Base-by-base conservation (phyloP, 495 filamentous ascomycete genomes). In the Penicillium argentinense region DNA sequence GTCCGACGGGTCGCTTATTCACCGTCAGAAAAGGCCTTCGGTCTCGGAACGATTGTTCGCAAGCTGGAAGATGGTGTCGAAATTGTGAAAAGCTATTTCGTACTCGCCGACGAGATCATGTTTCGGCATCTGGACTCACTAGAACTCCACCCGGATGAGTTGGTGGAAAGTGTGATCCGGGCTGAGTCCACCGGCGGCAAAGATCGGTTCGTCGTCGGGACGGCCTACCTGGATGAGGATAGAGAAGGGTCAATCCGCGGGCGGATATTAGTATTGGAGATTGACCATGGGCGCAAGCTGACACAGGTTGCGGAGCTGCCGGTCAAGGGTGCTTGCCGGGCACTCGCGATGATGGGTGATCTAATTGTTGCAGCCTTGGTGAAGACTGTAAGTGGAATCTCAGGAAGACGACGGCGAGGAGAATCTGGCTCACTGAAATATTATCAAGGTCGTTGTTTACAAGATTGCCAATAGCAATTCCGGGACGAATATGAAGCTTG, bases 131-230 rank as follows among this genome's bases (percentile, higher is more conserved):
- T 83, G 12, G 79, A 82, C 51, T 63, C 66, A 0, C 69, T 68
- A 53, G 68, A 74, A 14, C 67, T 87, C 2, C 63, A 81, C 2
- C 61, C 75, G 18, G 75, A 85, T 3, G 93, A 99, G 63, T 68
- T 97, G 19, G 79, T 97, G 11, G 93, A 97, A 61, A 81, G 86
- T 47, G 84, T 93, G 3, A 83, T 92, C 41, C 81, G 89, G 26
- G 87, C 87, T 8, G 81, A 90, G 46, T 76, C 96, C n/a, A 67
- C 73, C 4, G 39, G 38, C 6, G 52, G 37, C 18, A 72, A 71
- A 23, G 93, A 98, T 59, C 73, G 89, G 12, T 97, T 97, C 55
- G 64, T 99, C 17, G 84, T 97, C 2, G 93, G 93, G 7, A 97
- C 95, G 11, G 83, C 86, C 24, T 90, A 81, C 51, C 50, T 92